Percentiles rank a stretch among this genome's conserved stretches.
These are phyloP conservation scores for Eragrostis tef DNA, from an alignment of 202 grass and related monocot species.

Conservation along the genomic window DNA sequence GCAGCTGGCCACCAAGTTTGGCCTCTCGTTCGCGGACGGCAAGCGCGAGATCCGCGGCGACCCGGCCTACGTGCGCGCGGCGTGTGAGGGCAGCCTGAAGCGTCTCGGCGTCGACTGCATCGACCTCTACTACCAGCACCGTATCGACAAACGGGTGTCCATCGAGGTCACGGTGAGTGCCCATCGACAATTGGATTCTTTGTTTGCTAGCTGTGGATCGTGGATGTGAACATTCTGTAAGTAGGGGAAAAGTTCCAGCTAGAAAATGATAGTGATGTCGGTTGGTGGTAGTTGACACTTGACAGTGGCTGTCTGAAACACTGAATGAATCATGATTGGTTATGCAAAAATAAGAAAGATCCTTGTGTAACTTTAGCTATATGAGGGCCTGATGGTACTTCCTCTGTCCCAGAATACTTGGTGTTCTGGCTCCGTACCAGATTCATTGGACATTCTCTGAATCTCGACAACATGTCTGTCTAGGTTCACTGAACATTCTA, in stretches of 20 bases:
- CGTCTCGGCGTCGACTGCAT: constrained; percentile 58
- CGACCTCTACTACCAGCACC: constrained; percentile 83
- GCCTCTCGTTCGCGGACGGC: constrained; percentile 26
- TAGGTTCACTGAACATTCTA: too few species aligned
- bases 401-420: too few species aligned
- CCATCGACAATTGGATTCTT: background rate
- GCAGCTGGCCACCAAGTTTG: constrained; percentile 75
- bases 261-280: background rate
- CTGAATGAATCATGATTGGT: background rate
- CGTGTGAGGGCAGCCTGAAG: constrained; percentile 68
- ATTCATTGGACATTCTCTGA: too few species aligned
- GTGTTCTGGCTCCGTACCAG: too few species aligned
- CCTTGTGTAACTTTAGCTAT: background rate
- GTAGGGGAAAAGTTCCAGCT: background rate
- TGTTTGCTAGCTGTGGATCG: background rate
- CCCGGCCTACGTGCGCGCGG: constrained; percentile 62
- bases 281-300: background rate
- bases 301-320: background rate
- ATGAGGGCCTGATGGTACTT: background rate
- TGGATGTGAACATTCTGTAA: background rate
- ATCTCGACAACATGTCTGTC: too few species aligned
- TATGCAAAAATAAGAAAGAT: background rate
- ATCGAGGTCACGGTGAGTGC: constrained; percentile 77
- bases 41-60: constrained; percentile 56
- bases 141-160: constrained; percentile 59